Conservation (phyloP, 2,329 filamentous ascomycete species). For the Coniella lustricola region DNA sequence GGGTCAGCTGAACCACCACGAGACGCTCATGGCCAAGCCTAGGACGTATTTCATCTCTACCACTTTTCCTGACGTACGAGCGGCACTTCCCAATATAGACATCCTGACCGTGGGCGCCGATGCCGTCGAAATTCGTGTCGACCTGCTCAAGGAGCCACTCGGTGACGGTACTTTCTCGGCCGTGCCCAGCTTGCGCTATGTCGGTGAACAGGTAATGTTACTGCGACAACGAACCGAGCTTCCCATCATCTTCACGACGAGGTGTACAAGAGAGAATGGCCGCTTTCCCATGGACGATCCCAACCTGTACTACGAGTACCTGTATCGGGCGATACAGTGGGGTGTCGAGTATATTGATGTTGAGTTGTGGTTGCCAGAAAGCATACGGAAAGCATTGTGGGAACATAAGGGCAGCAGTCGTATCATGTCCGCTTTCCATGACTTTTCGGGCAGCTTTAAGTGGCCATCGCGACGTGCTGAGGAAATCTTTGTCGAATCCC, state of each 20-base stretch:
- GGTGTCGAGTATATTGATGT: conserved; percentile 87
- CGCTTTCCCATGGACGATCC: conserved; percentile 79
- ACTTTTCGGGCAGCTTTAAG: conserved; percentile 77
- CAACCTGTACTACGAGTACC: conserved; percentile 66
- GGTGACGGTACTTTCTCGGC: conserved; percentile 53
- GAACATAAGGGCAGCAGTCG: conserved; percentile 69
- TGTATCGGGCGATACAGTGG: conserved; percentile 82
- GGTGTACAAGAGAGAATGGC: conserved; percentile 76
- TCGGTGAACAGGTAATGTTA: conserved; percentile 79
- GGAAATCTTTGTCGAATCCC: conserved; percentile 63
- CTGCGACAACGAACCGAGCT: conserved; percentile 77
- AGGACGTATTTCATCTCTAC: conserved; percentile 82
- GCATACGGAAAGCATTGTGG: conserved; percentile 60
- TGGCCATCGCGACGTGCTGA: conserved; percentile 72
- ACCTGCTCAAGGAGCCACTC: conserved; percentile 68
- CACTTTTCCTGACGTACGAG: conserved; percentile 78
- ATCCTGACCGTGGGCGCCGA: conserved; percentile 83
- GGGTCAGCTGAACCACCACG: conserved; percentile 72
- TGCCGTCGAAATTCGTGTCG: conserved; percentile 77
- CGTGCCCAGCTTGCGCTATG: conserved; percentile 74
- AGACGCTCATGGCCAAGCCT: conserved; percentile 67
- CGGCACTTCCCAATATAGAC: conserved; percentile 76
- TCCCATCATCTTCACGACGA: conserved; percentile 83
- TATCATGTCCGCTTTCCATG: conserved; percentile 88
- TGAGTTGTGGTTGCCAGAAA: conserved; percentile 77